Percentiles rank a stretch among this genome's conserved stretches.
Conservation (phyloP, 352 stramenopile genomes). For the Phytopythium helicoides region DNA sequence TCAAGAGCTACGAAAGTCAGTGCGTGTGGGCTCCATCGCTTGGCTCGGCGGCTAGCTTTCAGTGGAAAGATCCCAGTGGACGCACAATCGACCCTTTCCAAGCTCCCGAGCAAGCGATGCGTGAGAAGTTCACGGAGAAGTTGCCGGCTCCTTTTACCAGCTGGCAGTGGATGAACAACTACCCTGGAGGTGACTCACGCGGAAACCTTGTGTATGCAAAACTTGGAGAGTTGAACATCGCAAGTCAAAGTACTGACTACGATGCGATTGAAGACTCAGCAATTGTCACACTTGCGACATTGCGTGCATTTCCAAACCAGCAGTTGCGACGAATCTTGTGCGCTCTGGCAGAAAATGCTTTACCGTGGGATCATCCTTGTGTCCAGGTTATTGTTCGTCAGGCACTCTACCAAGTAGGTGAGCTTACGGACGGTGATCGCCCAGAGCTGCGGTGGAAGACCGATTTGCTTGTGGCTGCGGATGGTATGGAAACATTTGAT, state of each 20-base stretch:
- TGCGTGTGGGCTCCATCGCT: conserved; percentile 45
- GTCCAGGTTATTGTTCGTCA: conserved; percentile 40
- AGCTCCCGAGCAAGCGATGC: conserved; percentile 14
- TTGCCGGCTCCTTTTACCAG: conserved; percentile 14
- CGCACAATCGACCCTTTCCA: conserved; percentile 38
- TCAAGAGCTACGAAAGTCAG: conserved; percentile 11
- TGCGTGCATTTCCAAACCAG: conserved; percentile 48
- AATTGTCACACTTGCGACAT: conserved; percentile 29
- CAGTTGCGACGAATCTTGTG: conserved; percentile 47
- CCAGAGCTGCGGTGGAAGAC: conserved; percentile 35
- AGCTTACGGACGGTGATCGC: conserved; percentile 21
- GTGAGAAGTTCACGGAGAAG: conserved; percentile 30
- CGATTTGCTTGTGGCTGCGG: conserved; percentile 23
- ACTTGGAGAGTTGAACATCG: conserved; percentile 4
- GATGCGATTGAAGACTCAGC: conserved; percentile 20
- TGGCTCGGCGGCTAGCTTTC: conserved; percentile 9
- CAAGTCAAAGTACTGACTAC: background rate
- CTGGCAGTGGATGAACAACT: conserved; percentile 46
- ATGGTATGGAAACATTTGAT: conserved; percentile 14
- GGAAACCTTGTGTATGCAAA: conserved; percentile 51
- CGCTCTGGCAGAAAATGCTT: conserved; percentile 29
- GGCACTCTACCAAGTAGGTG: conserved; percentile 45
- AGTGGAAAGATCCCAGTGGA: conserved; percentile 23
- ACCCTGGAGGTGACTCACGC: conserved; percentile 26
- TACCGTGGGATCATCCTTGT: conserved; percentile 38